Evolutionary conservation across 2,329 filamentous ascomycete genomes (phyloP).

Genomic region (Fusarium decemcellulare): DNA sequence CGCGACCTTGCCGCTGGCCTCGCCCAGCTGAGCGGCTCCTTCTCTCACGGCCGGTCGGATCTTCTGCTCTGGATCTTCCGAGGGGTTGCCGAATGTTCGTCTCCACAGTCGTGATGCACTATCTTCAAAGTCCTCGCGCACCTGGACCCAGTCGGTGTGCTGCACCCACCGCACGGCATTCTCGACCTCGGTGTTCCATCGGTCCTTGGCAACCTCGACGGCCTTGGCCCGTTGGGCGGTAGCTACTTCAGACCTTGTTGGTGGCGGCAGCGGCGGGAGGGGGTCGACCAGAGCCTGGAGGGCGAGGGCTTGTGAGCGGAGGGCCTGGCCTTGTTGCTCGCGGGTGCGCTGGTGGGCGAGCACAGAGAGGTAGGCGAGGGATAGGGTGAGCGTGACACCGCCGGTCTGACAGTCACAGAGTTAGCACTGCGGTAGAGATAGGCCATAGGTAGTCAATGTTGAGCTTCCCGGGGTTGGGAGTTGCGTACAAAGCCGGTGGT

Average conservation of each 20-base stretch:
- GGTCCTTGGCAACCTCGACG: slow-evolving; percentile 79
- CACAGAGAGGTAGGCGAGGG: slow-evolving; percentile 79
- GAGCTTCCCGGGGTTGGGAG: not conserved
- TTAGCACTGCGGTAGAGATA: slow-evolving; percentile 11
- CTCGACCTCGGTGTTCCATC: slow-evolving; percentile 83
- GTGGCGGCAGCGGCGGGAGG: slow-evolving; percentile 61
- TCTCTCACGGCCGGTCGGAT: slow-evolving; percentile 53
- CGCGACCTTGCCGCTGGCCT: slow-evolving; percentile 43
- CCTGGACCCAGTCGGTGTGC: slow-evolving; percentile 74
- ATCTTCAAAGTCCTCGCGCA: slow-evolving; percentile 71
- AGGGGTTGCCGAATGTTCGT: slow-evolving; percentile 53
- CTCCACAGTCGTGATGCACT: slow-evolving; percentile 62
- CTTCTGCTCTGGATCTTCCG: slow-evolving; percentile 47
- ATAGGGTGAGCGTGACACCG: slow-evolving; percentile 82
- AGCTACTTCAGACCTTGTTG: slow-evolving; percentile 65
- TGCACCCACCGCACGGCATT: slow-evolving; percentile 76
- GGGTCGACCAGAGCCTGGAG: slow-evolving; percentile 68
- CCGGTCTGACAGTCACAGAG: slow-evolving; percentile 68
- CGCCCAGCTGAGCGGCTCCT: slow-evolving; percentile 45
- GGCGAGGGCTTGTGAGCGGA: slow-evolving; percentile 70
- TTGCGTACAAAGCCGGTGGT: slow-evolving; percentile 78
- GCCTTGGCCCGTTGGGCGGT: slow-evolving; percentile 68
- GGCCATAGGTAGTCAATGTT: no score
- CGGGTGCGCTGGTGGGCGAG: slow-evolving; percentile 79
- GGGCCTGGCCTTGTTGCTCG: slow-evolving; percentile 67